A percentile compares a stretch with the other conserved stretches of the same genome.
These are phyloP conservation scores for Meira nashicola DNA, from an alignment of 1,284 basidiomycete species.

Conservation along the genomic window DNA sequence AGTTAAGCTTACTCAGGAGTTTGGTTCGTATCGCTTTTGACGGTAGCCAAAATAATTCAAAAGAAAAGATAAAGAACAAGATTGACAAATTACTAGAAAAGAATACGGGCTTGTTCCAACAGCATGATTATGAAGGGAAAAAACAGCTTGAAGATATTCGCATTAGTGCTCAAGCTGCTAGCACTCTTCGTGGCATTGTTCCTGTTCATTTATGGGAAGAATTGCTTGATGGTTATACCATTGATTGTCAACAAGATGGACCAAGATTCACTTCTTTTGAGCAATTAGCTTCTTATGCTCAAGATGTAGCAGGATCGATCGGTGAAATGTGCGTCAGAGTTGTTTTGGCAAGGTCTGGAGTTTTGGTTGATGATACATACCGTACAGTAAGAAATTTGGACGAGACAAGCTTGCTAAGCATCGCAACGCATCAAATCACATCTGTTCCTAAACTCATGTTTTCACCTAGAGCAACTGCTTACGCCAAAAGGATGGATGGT, in stretches of 20 bases:
- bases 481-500: background rate
- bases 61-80: background rate
- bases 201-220: slow-evolving; percentile 36
- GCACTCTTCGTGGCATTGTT: slow-evolving; percentile 29
- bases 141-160: slow-evolving; percentile 19
- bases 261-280: slow-evolving; percentile 8
- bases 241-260: slow-evolving; percentile 22
- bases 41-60: background rate
- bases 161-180: slow-evolving; percentile 29
- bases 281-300: slow-evolving; percentile 38
- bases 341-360: slow-evolving; percentile 31
- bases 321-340: slow-evolving; percentile 45
- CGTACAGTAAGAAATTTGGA: slow-evolving; percentile 8
- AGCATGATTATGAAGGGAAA: background rate
- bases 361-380: slow-evolving; percentile 19
- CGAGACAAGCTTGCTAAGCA: background rate
- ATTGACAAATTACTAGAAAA: background rate
- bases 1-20: background rate
- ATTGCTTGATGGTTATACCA: slow-evolving; percentile 36
- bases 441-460: background rate
- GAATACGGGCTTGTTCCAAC: background rate
- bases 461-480: background rate
- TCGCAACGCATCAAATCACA: background rate
- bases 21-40: slow-evolving; percentile 15
- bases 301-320: slow-evolving; percentile 40